These are phyloP conservation scores for Cercophora newfieldiana DNA, from an alignment of 495 filamentous ascomycete genomes.

Conservation along the genomic window DNA sequence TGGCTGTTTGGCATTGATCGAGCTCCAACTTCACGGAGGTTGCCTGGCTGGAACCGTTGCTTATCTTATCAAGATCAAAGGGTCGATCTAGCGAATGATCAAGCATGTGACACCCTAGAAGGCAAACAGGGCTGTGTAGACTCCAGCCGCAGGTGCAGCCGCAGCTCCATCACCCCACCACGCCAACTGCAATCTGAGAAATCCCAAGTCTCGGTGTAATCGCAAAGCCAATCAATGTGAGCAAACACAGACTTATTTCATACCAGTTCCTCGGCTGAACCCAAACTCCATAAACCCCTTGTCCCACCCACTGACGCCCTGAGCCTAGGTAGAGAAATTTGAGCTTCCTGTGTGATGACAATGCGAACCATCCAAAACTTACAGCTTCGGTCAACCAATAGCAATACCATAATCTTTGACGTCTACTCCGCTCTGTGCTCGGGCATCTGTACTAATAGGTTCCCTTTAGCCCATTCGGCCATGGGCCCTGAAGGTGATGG, in stretches of 20 bases:
- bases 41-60: slow-evolving; percentile 3
- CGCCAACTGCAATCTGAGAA: neutral
- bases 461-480: neutral
- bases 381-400: too few relatives aligned
- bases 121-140: neutral
- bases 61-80: slow-evolving; percentile 16
- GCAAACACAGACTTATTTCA: too few relatives aligned
- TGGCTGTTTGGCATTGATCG: neutral
- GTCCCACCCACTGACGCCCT: too few relatives aligned
- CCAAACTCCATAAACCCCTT: neutral
- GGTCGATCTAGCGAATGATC: slow-evolving; percentile 17
- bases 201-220: too few relatives aligned
- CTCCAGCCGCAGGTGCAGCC: neutral
- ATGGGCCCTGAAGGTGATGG: neutral
- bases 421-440: too few relatives aligned
- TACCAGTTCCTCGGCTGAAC: too few relatives aligned
- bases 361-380: too few relatives aligned
- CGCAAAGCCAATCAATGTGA: too few relatives aligned
- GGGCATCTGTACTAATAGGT: neutral
- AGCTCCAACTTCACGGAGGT: neutral
- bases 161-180: neutral
- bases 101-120: slow-evolving; percentile 22
- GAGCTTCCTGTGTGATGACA: neutral
- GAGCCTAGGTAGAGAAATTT: neutral
- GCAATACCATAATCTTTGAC: too few relatives aligned